Conservation (phyloP, 1,139 yeast genomes). For the Debaryomycetaceae sp. region DNA sequence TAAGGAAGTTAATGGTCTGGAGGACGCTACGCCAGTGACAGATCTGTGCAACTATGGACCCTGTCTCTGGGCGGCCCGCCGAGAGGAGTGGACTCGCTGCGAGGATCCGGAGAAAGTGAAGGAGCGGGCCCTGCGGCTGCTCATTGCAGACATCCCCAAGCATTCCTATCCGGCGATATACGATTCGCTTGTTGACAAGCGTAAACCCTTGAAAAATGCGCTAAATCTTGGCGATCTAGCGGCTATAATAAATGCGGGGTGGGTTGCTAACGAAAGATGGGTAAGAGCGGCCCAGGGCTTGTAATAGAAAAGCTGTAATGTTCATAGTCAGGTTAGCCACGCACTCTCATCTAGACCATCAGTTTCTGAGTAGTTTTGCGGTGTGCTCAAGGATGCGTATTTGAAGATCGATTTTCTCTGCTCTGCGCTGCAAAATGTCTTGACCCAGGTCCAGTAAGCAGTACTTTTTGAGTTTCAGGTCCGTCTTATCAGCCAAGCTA, state of each 20-base stretch:
- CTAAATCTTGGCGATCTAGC: slow-evolving; percentile 53
- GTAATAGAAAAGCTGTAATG: slow-evolving; percentile 9
- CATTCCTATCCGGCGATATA: slow-evolving; percentile 49
- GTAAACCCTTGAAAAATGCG: slow-evolving; percentile 43
- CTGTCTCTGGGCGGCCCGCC: slow-evolving; percentile 47
- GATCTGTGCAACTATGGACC: not conserved
- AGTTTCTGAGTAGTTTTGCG: slow-evolving; percentile 4
- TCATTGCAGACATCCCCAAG: slow-evolving; percentile 27
- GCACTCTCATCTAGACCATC: not conserved
- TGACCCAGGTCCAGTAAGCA: too few species aligned
- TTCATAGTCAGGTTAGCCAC: too few species aligned
- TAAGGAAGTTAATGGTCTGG: too few species aligned
- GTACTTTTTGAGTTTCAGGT: too few species aligned
- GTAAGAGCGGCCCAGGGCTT: slow-evolving; percentile 44
- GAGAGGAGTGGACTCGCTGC: slow-evolving; percentile 43
- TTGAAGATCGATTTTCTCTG: slow-evolving; percentile 14
- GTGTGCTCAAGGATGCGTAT: slow-evolving; percentile 14
- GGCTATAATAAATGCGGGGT: slow-evolving; percentile 54
- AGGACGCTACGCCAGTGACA: too few species aligned
- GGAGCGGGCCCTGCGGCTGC: slow-evolving; percentile 7
- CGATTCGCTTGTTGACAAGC: slow-evolving; percentile 45
- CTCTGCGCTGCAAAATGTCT: slow-evolving; percentile 9
- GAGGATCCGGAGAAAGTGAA: slow-evolving; percentile 6
- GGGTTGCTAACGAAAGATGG: slow-evolving; percentile 59
- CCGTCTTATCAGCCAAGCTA: too few species aligned